These are phyloP conservation scores for Tulasnella sp. DNA, from an alignment of 768 basidiomycete species.

Conservation along the genomic window DNA sequence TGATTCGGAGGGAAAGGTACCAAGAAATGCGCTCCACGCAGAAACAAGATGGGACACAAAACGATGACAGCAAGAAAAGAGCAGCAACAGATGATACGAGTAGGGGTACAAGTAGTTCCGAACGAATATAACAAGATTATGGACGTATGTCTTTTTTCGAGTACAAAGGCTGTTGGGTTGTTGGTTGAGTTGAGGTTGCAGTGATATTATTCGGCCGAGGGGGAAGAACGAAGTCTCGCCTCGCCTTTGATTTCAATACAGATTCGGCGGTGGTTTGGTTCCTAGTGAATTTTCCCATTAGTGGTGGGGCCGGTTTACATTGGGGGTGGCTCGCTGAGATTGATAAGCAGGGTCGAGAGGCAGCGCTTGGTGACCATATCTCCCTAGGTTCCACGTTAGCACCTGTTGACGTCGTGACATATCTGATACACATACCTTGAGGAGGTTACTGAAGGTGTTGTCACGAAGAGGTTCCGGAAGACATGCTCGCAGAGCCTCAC, in stretches of 20 bases:
- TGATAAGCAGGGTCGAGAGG: constrained; percentile 78
- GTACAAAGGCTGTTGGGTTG: too few relatives aligned
- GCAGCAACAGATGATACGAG: too few relatives aligned
- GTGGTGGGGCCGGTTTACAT: too few relatives aligned
- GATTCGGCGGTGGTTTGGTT: not conserved
- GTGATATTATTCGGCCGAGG: too few relatives aligned
- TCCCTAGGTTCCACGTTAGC: constrained; percentile 38
- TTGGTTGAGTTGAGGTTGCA: too few relatives aligned
- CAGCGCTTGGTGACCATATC: constrained; percentile 98
- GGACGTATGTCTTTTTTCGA: too few relatives aligned
- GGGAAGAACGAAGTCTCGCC: not conserved
- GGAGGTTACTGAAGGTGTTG: constrained; percentile 77
- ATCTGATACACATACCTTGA: constrained; percentile 53
- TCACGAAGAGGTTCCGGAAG: constrained; percentile 91
- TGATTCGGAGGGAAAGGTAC: too few relatives aligned
- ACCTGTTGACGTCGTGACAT: not conserved
- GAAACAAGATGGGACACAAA: too few relatives aligned
- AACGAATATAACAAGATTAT: too few relatives aligned
- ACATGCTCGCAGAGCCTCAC: constrained; percentile 91
- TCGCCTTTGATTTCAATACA: not conserved
- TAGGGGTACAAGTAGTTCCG: too few relatives aligned
- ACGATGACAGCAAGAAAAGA: too few relatives aligned
- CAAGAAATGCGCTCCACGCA: too few relatives aligned
- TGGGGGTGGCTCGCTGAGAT: constrained; percentile 34
- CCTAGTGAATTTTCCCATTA: not conserved